Base-by-base conservation (phyloP, 345 rosid genomes). In the Carallia brachiata region DNA sequence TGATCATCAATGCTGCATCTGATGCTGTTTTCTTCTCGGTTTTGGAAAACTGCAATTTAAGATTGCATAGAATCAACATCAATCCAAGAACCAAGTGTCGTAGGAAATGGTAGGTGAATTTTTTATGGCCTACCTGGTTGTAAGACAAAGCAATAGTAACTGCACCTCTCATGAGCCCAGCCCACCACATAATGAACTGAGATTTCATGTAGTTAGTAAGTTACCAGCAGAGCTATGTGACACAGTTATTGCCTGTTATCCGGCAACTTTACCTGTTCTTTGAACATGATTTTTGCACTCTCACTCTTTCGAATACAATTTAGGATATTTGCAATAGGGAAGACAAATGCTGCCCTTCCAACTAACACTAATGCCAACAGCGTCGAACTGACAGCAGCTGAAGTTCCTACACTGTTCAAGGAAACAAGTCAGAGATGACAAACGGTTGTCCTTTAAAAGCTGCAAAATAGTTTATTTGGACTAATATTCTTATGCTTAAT, bases 111-210 rank as follows among this genome's bases (percentile, higher is more conserved):
- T 30, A 52, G 16, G 73, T 57, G 37, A 34, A 12, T 30, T 40
- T 19, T 59, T 60, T 9, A 40, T 27, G 19, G 30, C 64, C 10
- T 55, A 83, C 92, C 86, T 84, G 65, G 44, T 82, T 83, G 52
- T 77, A 89, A 32, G 92, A 86, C 66, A 89, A 69, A 34, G 96
- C 96, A 69, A 86, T 78, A 0, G 96, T 86, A 31, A 89, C 89
- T 12, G 96, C 92, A 57, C 96, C 92, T 86, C 96, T 81, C 88
- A 87, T 80, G 12, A 89, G 78, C 73, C 92, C 96, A 47, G 96
- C 92, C 88, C 92, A 89, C 96, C 92, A 87, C 78, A 86, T 86
- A 63, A 86, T 79, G 69, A 87, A 84, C 96, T 89, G 84, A 69
- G 55, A 36, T 70, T 72, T 63, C 30, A 65, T 68, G 36, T 30